Percentiles rank a stretch among this genome's conserved stretches.
phyloP scores from a whole-genome alignment of 192 early-diverging fungal genomes.

The Geranomyces michiganensis region DNA sequence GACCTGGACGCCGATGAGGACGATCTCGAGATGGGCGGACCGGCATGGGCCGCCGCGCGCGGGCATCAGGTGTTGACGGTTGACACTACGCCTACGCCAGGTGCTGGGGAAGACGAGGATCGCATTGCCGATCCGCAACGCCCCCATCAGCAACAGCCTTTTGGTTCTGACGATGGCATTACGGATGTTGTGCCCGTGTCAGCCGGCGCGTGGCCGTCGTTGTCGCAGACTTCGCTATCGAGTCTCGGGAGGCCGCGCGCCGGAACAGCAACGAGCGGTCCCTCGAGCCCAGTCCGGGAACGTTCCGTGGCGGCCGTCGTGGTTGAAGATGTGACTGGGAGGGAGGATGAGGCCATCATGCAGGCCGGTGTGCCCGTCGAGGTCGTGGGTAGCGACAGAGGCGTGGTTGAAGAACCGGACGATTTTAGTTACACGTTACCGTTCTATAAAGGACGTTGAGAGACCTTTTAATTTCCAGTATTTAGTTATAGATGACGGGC shows the following conservation, averaged over 20 bases:
- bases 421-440: neutral
- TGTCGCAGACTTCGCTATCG: neutral
- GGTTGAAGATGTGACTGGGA: conserved; percentile 23
- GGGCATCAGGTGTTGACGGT: conserved; percentile 3
- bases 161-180: neutral
- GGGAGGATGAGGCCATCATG: conserved; percentile 23
- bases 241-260: neutral
- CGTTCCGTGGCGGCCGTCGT: neutral
- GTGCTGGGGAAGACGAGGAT: neutral
- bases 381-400: conserved; percentile 6
- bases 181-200: neutral
- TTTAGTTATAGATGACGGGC: too few relatives aligned
- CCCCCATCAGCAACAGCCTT: neutral
- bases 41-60: neutral
- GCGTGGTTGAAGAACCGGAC: conserved; percentile 18
- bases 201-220: neutral
- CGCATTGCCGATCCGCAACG: neutral
- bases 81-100: neutral
- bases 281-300: neutral
- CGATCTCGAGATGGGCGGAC: conserved; percentile 1
- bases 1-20: neutral
- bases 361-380: conserved; percentile 4
- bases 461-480: too few relatives aligned
- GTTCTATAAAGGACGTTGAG: neutral
- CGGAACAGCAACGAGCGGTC: neutral